Percentiles rank a stretch among this genome's conserved stretches.
These are phyloP conservation scores for Agrocybe praecox DNA, from an alignment of 768 basidiomycete genomes.

Conservation along the genomic window DNA sequence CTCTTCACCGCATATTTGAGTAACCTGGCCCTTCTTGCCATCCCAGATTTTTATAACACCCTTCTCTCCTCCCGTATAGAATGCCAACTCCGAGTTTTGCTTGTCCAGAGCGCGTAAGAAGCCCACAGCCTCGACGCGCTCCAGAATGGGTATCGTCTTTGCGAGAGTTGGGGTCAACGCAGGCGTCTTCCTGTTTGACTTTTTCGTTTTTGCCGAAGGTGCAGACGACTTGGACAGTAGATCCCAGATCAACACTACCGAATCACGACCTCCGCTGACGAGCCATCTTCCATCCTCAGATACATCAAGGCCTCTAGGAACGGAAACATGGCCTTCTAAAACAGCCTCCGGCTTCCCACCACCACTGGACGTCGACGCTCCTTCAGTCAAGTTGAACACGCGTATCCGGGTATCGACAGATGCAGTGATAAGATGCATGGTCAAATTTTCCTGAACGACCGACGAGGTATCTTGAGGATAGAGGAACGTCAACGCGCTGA, in stretches of 20 bases:
- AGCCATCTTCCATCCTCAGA: slow-evolving; percentile 88
- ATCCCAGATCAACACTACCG: slow-evolving; percentile 94
- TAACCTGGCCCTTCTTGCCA: slow-evolving; percentile 59
- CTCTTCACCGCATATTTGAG: slow-evolving; percentile 60
- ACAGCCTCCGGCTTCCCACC: slow-evolving; percentile 70
- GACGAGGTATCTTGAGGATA: slow-evolving; percentile 66
- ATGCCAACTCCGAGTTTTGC: slow-evolving; percentile 48
- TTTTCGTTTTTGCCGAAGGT: slow-evolving; percentile 35
- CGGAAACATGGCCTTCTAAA: slow-evolving; percentile 95
- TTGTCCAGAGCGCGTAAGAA: slow-evolving; percentile 57
- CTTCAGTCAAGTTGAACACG: slow-evolving; percentile 84
- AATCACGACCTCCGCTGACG: slow-evolving; percentile 89
- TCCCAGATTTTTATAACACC: slow-evolving; percentile 89
- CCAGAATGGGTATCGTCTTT: slow-evolving; percentile 82
- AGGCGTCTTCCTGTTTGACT: slow-evolving; percentile 50
- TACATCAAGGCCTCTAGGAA: slow-evolving; percentile 88
- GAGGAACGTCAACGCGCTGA: slow-evolving; percentile 88
- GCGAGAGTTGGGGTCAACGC: slow-evolving; percentile 58
- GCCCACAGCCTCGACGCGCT: slow-evolving; percentile 88
- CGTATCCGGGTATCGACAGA: slow-evolving; percentile 91
- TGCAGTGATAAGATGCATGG: slow-evolving; percentile 85
- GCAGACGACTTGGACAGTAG: slow-evolving; percentile 41
- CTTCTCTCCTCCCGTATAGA: slow-evolving; percentile 93
- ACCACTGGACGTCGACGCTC: slow-evolving; percentile 55
- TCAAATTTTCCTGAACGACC: slow-evolving; percentile 40